Evolutionary conservation across 2,329 filamentous ascomycete species (phyloP), one percentile per base, ranked within the genome.

Genomic region (Penicillium concentricum): DNA sequence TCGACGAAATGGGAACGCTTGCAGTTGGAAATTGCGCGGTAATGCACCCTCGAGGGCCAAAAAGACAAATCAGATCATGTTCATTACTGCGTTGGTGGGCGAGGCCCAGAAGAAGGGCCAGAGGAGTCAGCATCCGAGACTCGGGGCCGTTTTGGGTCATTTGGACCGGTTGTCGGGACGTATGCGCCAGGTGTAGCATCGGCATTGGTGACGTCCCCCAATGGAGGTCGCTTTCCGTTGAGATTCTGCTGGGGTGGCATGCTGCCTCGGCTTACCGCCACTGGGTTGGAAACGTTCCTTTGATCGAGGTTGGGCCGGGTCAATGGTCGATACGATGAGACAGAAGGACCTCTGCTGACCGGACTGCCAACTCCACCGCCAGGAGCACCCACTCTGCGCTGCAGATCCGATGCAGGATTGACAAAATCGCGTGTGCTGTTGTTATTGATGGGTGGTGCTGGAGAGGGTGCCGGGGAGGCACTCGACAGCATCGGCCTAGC

Each of bases 181-280:
- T 57, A 60, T 30, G 60, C 56, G 15, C 62, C 61, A 30, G 67
- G 38, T 12, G 56, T 57, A 24, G 64, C 47, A 22, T 60, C 60
- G 32, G 67, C 69, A 61, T 79, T 79, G n/a, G 77, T 79, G 48
- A 79, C 69, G 56, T 79, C 77, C n/a, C 66, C 71, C 26, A 79
- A 61, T 8, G 77, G 76, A 26, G 75, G 76, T 35, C 77, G 72
- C 59, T 78, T 78, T 10, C 74, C 73, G 28, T 76, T 75, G 5
- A 65, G 28, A 53, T 73, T 73, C 28, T 69, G 67, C 12, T 68
- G 69, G 5, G 67, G 69, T 35, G 58, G 60, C 28, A 65, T 57
- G 4, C 52, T 51, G 26, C 51, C 56, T 41, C 67, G 59, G n/a
- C 66, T 67, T 28, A 57, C 57, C 5, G 60, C 55, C 3, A 58